Evolutionary conservation across 768 basidiomycete genomes (phyloP).

Genomic region (Mrakia blollopis): DNA sequence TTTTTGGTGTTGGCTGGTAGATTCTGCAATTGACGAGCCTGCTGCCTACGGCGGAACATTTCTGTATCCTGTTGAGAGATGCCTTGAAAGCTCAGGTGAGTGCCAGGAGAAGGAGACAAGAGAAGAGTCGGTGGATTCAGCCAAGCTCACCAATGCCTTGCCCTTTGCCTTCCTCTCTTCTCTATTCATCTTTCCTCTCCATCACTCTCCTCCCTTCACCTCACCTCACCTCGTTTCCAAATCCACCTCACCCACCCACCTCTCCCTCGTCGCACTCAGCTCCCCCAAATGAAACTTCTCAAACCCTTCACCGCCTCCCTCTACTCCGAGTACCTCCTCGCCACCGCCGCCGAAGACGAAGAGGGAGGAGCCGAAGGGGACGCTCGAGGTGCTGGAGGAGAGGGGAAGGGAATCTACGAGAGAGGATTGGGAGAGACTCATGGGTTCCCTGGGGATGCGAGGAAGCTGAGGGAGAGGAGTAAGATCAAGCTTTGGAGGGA

Average conservation of each 20-base stretch:
- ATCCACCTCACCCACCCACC: not conserved
- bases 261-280: conserved; percentile 38
- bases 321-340: conserved; percentile 84
- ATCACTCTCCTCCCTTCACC: not conserved
- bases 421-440: conserved; percentile 44
- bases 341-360: conserved; percentile 40
- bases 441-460: conserved; percentile 46
- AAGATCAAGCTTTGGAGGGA: conserved; percentile 94
- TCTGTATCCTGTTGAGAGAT: conserved; percentile 82
- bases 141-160: too few relatives aligned
- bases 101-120: too few relatives aligned
- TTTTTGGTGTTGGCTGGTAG: conserved; percentile 34
- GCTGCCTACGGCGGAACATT: conserved; percentile 85
- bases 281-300: conserved; percentile 87
- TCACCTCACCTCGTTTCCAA: not conserved
- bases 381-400: conserved; percentile 46
- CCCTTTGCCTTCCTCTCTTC: conserved; percentile 36
- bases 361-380: conserved; percentile 37
- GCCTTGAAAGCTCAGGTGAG: conserved; percentile 78
- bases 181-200: too few relatives aligned
- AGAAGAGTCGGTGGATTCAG: too few relatives aligned
- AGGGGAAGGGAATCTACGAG: conserved; percentile 42
- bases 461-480: conserved; percentile 45
- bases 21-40: conserved; percentile 89
- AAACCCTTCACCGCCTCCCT: conserved; percentile 87